phyloP scores from a whole-genome alignment of 2,329 filamentous ascomycete species.

The Pseudocercospora musae region DNA sequence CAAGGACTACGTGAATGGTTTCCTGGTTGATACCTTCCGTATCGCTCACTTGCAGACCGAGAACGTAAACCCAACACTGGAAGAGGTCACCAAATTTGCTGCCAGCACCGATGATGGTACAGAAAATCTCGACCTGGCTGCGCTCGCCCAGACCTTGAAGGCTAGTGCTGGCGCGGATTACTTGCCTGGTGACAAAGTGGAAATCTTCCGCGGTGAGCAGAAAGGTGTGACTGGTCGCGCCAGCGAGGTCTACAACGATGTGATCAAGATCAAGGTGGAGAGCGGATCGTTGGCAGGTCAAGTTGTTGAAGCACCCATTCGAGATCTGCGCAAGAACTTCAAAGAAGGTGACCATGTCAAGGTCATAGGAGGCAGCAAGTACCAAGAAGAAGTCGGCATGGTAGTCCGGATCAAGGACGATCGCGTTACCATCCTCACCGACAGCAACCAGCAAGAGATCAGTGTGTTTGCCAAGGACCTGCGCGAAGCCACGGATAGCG shows the following conservation, averaged over 20 bases:
- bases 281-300: constrained; percentile 80
- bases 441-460: constrained; percentile 89
- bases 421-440: constrained; percentile 85
- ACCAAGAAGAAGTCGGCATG: constrained; percentile 93
- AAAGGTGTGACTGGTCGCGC: constrained; percentile 84
- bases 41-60: constrained; percentile 81
- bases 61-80: constrained; percentile 86
- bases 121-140: constrained; percentile 87
- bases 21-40: constrained; percentile 90
- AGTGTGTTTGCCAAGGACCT: constrained; percentile 98
- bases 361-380: constrained; percentile 93
- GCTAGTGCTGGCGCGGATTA: constrained; percentile 79
- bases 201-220: constrained; percentile 94
- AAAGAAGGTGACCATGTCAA: constrained; percentile 94
- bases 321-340: constrained; percentile 90
- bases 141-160: constrained; percentile 84
- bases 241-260: constrained; percentile 81
- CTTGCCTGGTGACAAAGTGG: constrained; percentile 89
- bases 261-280: constrained; percentile 81
- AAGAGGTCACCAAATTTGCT: constrained; percentile 94
- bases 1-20: constrained; percentile 89
- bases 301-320: constrained; percentile 86
- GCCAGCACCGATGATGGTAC: constrained; percentile 86
- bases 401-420: constrained; percentile 92
- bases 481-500: constrained; percentile 86